Base-by-base conservation (phyloP, 2,329 filamentous ascomycete species). In the Colletotrichum sp. region DNA sequence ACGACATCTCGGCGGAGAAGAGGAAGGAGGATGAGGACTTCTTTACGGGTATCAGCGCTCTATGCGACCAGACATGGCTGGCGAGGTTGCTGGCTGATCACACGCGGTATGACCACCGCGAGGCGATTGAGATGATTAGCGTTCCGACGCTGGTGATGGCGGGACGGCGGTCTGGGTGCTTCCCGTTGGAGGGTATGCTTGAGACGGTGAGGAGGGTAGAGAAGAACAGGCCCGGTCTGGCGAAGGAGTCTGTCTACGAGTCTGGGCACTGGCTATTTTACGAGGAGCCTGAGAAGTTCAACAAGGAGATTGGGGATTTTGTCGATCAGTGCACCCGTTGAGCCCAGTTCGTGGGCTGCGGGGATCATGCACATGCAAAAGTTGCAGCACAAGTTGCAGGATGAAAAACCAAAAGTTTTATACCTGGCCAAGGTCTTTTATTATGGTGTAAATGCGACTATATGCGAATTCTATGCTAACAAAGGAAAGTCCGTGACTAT, bases 191-290 rank as follows among this genome's bases (percentile, higher is more conserved):
- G 34, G 85, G 85, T 6, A 81, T 85, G 81, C 77, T 76, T 63
- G 85, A 87, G 82, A 85, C 83, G 27, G 83, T 82, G 11, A 72
- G 76, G 36, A 78, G 82, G 61, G 79, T 83, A 2, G 79, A 81
- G 49, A 79, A 78, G 62, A 79, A 68, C 19, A 76, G 77, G 1
- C 77, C 79, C 3, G 77, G 64, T 4, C 59, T 81, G 61, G 84
- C 80, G 4, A 80, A 72, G 69, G 79, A 81, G 75, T 80, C 79
- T 5, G 78, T 84, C 8, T 87, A 83, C 63, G 82, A 85, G 5
- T 79, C 82, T 5, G 85, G 85, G 1, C 85, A 87, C 68, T 87
- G 85, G 85, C 55, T 86, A 72, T 87, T 86, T 62, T 87, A 83
- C 32, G 85, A 87, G 79, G 82, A 86, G 75, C 82, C 84, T 1